Percentiles rank a stretch among this genome's conserved stretches.
These are phyloP conservation scores for Coix lacrymajobi DNA, from an alignment of 176 grass and related monocot genomes.

Conservation along the genomic window DNA sequence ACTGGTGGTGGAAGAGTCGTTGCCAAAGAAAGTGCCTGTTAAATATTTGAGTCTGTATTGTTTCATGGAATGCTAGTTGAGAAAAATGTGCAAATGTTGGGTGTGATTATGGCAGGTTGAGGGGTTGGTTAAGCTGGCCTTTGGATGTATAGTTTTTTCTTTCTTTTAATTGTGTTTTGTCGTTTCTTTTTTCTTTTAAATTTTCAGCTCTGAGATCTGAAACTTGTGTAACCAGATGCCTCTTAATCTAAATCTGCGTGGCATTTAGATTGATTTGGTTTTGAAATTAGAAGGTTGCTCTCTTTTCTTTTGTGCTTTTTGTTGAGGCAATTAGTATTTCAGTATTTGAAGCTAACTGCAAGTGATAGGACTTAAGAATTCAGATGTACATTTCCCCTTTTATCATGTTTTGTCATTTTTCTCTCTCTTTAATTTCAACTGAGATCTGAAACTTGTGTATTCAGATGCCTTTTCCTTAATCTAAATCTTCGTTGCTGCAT, in stretches of 20 bases:
- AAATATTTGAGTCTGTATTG: slow-evolving; percentile 51
- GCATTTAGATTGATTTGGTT: neutral
- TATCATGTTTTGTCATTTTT: neutral
- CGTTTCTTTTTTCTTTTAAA: slow-evolving; percentile 6
- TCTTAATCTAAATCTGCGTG: neutral
- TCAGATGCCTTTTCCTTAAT: no score
- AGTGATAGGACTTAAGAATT: neutral
- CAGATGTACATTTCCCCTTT: neutral
- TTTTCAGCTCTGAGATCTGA: slow-evolving; percentile 38
- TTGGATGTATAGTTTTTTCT: slow-evolving; percentile 62
- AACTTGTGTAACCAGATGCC: slow-evolving; percentile 48
- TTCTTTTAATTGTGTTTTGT: slow-evolving; percentile 26
- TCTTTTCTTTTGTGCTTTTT: neutral
- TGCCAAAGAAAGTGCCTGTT: slow-evolving; percentile 24
- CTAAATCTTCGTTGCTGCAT: no score
- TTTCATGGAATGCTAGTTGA: slow-evolving; percentile 41
- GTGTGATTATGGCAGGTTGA: slow-evolving; percentile 65
- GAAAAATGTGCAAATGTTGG: slow-evolving; percentile 60
- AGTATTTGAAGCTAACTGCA: neutral
- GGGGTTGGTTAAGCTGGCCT: slow-evolving; percentile 38
- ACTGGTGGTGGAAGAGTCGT: slow-evolving; percentile 13
- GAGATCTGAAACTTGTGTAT: no score
- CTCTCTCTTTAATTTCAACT: no score
- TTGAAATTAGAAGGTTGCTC: neutral
- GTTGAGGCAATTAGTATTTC: neutral